Evolutionary conservation across 2,329 filamentous ascomycete species (phyloP).

Genomic region (Bipolaris zeicola): DNA sequence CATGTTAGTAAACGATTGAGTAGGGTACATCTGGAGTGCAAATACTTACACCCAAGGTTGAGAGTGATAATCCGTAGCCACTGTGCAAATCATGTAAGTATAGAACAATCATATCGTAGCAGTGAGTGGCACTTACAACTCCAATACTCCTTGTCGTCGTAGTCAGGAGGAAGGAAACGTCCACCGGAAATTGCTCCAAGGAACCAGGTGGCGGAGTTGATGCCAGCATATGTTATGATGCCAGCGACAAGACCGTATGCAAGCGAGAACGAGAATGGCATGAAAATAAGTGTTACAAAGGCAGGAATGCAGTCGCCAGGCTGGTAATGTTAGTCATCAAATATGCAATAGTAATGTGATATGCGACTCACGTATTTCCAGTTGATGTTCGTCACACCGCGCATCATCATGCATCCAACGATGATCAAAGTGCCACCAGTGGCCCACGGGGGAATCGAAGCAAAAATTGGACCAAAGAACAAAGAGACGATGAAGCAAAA

Average conservation of each 20-base stretch:
- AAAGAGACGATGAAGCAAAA: slow-evolving; percentile 79
- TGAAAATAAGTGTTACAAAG: slow-evolving; percentile 80
- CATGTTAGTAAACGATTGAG: background rate
- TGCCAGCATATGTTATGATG: slow-evolving; percentile 73
- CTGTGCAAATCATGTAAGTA: slow-evolving; percentile 16
- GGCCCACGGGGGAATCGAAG: slow-evolving; percentile 86
- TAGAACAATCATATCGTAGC: background rate
- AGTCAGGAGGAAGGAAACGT: slow-evolving; percentile 30
- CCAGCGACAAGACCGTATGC: slow-evolving; percentile 84
- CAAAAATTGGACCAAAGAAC: slow-evolving; percentile 90
- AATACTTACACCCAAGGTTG: slow-evolving; percentile 30
- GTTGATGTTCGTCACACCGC: slow-evolving; percentile 80
- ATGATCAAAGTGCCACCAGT: slow-evolving; percentile 87
- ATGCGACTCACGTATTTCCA: slow-evolving; percentile 63
- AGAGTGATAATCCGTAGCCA: slow-evolving; percentile 26
- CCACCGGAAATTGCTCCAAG: slow-evolving; percentile 24
- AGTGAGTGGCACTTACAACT: slow-evolving; percentile 26
- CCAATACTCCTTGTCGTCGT: slow-evolving; percentile 39
- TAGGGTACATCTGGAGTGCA: too few species aligned
- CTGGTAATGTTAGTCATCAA: background rate
- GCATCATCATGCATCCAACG: slow-evolving; percentile 84
- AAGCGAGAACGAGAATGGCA: slow-evolving; percentile 91
- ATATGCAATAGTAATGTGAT: too few species aligned
- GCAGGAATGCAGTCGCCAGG: slow-evolving; percentile 82
- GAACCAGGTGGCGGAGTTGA: slow-evolving; percentile 71